phyloP scores from a whole-genome alignment of 768 basidiomycete genomes.

The Thelephora ganbajun region DNA sequence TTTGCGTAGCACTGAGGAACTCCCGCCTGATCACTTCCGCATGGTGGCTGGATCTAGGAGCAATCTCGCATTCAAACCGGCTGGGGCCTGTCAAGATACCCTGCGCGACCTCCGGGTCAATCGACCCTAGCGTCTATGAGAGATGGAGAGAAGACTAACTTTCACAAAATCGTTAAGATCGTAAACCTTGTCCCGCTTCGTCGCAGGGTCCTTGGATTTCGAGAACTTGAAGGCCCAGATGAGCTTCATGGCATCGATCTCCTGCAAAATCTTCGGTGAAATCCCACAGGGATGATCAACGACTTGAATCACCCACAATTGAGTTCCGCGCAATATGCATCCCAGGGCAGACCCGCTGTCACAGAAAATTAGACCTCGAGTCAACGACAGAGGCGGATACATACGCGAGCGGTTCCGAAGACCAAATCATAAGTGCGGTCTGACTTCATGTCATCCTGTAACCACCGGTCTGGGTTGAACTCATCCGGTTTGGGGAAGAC shows the following conservation, averaged over 20 bases:
- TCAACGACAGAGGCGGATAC: background rate
- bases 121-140: background rate
- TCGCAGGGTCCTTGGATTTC: background rate
- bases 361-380: background rate
- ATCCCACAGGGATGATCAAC: background rate
- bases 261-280: background rate
- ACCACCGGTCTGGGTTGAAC: conserved; percentile 85
- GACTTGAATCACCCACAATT: background rate
- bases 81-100: background rate
- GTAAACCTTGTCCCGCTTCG: background rate
- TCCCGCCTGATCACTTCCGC: background rate
- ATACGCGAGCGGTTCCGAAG: background rate
- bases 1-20: background rate
- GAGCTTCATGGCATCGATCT: background rate
- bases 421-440: background rate
- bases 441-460: conserved; percentile 16
- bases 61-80: background rate
- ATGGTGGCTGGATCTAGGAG: background rate
- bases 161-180: background rate
- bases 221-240: background rate
- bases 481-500: conserved; percentile 79
- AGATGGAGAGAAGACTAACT: background rate
- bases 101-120: background rate
- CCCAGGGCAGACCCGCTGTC: background rate
- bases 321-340: background rate